Conservation (phyloP, 768 basidiomycete species). For the Polyporus arcularius region DNA sequence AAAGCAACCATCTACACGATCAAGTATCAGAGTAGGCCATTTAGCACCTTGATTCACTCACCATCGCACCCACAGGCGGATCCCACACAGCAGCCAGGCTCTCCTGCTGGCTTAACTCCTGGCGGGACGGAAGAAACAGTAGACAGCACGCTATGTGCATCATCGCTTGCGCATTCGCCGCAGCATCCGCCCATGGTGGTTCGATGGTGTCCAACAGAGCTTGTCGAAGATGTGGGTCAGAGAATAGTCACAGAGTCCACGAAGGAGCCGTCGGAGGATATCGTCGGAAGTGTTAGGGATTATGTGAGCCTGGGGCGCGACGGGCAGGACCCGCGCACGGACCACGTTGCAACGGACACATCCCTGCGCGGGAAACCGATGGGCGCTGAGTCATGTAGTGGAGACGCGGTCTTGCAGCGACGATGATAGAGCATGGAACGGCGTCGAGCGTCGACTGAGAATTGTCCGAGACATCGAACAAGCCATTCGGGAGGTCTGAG, state of each 20-base stretch:
- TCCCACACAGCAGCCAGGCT: conserved; percentile 23
- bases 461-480: no score
- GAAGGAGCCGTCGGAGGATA: no score
- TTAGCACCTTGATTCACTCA: conserved; percentile 10
- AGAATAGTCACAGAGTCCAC: background rate
- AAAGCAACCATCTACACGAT: conserved; percentile 24
- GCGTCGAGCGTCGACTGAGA: no score
- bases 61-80: conserved; percentile 28
- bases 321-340: conserved; percentile 8
- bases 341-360: conserved; percentile 5
- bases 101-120: background rate
- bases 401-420: no score
- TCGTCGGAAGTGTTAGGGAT: background rate
- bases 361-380: background rate
- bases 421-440: no score
- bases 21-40: background rate
- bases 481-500: no score
- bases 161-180: conserved; percentile 4
- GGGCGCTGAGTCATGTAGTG: conserved; percentile 9
- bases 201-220: background rate
- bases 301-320: background rate
- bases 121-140: no score
- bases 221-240: background rate
- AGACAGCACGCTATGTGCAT: conserved; percentile 3
- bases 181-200: conserved; percentile 11